Evolutionary conservation across 129 eudicot species (phyloP), one percentile per base, ranked within the genome.

Genomic region (Flaveria linearis): DNA sequence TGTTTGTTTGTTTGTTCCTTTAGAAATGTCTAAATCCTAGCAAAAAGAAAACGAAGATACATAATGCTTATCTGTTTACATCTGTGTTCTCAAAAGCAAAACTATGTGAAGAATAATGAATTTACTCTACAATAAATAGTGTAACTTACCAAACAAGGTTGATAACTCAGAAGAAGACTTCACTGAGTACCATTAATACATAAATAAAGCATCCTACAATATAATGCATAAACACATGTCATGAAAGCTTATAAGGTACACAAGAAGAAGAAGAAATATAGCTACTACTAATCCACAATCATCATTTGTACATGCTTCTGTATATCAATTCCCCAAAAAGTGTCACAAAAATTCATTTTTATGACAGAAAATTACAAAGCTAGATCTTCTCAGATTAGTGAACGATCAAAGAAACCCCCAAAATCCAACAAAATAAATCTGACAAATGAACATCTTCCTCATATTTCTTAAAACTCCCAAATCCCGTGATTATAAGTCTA

Each of bases 121-220:
- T 53, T 16, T 41, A 3, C 28, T 16, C 11, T 42, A 11, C 36
- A 55, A 26, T 46, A 17, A 73, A 42, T 17, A 39, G 50, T 55
- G 49, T 45, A 64, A 45, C 62, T 74, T 49, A 80, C 84, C 75
- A 43, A 79, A 67, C 84, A 80, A 50, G 28, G 46, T 71, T 9
- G 14, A 53, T 20, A 70, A 70, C 64, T 78, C 71, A 71, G 72
- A 33, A 61, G 51, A 47, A 47, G 52, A 30, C 72, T 62, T 79
- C 72, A 78, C 67, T 60, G 33, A 71, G 72, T 49, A 43, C 61
- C 61, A 56, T 43, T 8, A 77, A 68, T 43, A 8, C 51, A 67
- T 39, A 57, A 23, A 77, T 8, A 55, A 77, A 78, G 69, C 69
- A 78, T 56, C 81, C 82, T 77, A 57, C 77, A 46, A 26, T 30